These are phyloP conservation scores for Polygonum maritimum DNA, from an alignment of 148 eudicot species.

Conservation along the genomic window DNA sequence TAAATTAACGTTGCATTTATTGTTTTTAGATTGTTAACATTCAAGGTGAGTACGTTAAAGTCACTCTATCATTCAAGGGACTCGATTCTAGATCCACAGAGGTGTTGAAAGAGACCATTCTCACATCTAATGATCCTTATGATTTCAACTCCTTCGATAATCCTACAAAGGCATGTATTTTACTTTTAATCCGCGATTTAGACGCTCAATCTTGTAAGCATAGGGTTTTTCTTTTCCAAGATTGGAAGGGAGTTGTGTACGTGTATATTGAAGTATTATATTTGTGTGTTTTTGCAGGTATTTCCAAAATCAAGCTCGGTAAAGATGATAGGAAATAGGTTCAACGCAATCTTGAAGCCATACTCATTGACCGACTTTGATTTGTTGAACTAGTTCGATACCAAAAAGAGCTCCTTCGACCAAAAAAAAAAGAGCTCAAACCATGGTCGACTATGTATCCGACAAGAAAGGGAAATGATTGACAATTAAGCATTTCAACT, in stretches of 20 bases:
- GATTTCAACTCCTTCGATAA: neutral
- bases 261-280: neutral
- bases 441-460: neutral
- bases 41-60: neutral
- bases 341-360: conserved; percentile 18
- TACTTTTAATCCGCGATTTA: neutral
- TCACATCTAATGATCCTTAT: neutral
- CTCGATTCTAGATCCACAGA: neutral
- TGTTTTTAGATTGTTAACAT: neutral
- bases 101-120: neutral
- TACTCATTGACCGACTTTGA: conserved; percentile 28
- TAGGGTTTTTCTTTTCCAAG: too few species aligned
- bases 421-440: neutral
- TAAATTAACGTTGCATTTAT: neutral
- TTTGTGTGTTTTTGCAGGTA: conserved; percentile 14
- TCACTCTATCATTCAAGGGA: neutral
- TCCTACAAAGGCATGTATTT: neutral
- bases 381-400: neutral
- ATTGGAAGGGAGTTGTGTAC: neutral
- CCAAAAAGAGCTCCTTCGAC: neutral
- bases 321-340: neutral
- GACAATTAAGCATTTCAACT: neutral
- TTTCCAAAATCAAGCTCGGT: conserved; percentile 18
- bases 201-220: too few species aligned
- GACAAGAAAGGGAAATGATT: neutral